Base-by-base conservation (phyloP, 768 basidiomycete genomes). In the Leccinum uliginosum region DNA sequence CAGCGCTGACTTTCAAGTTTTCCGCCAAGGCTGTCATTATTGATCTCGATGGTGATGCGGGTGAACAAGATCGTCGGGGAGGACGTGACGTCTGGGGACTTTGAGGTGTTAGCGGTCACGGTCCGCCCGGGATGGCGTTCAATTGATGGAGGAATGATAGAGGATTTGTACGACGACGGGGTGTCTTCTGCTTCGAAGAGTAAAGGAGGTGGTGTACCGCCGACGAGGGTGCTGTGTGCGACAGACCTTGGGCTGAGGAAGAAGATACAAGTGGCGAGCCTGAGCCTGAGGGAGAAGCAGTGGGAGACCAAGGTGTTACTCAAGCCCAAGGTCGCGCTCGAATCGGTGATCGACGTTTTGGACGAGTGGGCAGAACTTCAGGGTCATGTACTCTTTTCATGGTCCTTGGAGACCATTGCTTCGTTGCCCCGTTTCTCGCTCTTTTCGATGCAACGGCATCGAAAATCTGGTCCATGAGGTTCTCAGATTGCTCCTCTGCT, bases 31-130 rank as follows among this genome's bases (percentile, higher is more conserved):
- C 70, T 85, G 24, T 62, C 65, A 14, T 64, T 71, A 12, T 71
- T 85, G 34, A 75, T 79, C 34, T 73, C 75, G 21, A 65, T 75
- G 6, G 80, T 83, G 2, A 71, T 80, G 55, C 73, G 73, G 8
- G 68, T 86, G 55, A 83, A 83, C 54, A 70, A 70, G 60, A 67
- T 72, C 27, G 53, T 72, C 2, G 59, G 67, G 11, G 67, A 69
- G 44, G 71, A 72, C 12, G 62, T 65, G 17, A 73, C 69, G 1
- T 73, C 67, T 0, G 72, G 69, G 1, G 67, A 71, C 55, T 63
- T 72, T 4, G 71, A 73, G 50, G 67, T 72, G 15, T 53, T 71
- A 48, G 62, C 69, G 0, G 53, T 72, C 8, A n/a, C n/a, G n/a
- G n/a, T n/a, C 54, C 47, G 9, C 67, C 72, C 3, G 62, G 50